Evolutionary conservation across 805 yeast genomes (phyloP).

Genomic region (Blastobotrys attinorum): DNA sequence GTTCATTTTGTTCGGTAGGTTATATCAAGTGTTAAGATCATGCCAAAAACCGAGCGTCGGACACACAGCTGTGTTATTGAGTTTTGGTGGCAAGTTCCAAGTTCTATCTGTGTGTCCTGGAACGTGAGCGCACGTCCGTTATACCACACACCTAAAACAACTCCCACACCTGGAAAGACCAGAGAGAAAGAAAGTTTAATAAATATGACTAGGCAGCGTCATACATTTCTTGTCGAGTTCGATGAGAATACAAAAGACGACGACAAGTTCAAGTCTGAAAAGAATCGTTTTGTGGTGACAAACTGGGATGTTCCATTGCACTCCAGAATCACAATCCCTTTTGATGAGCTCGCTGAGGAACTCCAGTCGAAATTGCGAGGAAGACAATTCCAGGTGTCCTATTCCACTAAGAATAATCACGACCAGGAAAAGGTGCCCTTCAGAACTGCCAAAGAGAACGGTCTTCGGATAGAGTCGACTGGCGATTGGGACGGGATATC

Average conservation of each 20-base stretch:
- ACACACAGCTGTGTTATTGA: too few species aligned
- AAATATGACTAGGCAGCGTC: conserved; percentile 3
- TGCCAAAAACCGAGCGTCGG: too few species aligned
- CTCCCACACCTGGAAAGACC: too few species aligned
- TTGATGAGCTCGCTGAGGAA: conserved; percentile 2
- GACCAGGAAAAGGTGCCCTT: conserved; percentile 19
- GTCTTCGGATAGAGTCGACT: conserved; percentile 23
- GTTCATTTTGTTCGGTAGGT: not conserved
- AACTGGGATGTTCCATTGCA: conserved; percentile 12
- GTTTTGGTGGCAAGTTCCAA: too few species aligned
- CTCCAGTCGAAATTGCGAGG: not conserved
- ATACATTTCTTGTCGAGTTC: not conserved
- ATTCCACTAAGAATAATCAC: conserved; percentile 10
- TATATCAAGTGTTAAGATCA: not conserved
- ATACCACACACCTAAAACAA: too few species aligned
- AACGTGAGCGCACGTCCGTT: too few species aligned
- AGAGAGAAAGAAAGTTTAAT: too few species aligned
- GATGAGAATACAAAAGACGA: not conserved
- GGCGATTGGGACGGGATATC: conserved; percentile 14
- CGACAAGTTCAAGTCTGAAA: conserved; percentile 1
- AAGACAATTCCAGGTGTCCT: conserved; percentile 13
- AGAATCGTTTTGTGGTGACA: not conserved
- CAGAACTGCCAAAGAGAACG: conserved; percentile 20
- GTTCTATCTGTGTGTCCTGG: too few species aligned
- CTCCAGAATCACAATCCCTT: conserved; percentile 15